Evolutionary conservation across 176 grass and related monocot genomes (phyloP).

Genomic region (Oryza coarctata): DNA sequence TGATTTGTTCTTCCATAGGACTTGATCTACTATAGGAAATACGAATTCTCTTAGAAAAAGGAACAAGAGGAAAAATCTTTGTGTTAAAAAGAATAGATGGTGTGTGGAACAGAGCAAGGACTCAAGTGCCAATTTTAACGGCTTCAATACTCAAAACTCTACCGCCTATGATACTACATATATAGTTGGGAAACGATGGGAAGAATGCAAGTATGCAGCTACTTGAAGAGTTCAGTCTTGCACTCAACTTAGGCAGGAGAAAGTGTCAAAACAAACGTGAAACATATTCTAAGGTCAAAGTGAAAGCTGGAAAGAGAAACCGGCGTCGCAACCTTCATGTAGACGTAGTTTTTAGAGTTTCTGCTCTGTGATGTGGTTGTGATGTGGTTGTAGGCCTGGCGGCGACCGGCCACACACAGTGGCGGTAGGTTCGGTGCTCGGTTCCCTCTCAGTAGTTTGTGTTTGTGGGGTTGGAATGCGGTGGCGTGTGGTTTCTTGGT

Average conservation of each 20-base stretch:
- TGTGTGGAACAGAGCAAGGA: not conserved
- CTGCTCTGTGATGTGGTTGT: too few relatives aligned
- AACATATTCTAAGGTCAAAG: constrained; percentile 18
- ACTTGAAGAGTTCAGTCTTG: not conserved
- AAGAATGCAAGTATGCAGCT: not conserved
- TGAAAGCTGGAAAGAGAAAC: not conserved
- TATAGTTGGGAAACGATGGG: not conserved
- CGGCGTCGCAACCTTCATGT: too few relatives aligned
- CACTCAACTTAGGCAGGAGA: constrained; percentile 44
- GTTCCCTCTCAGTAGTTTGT: too few relatives aligned
- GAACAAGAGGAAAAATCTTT: constrained; percentile 1
- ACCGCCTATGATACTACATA: not conserved
- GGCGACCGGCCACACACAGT: too few relatives aligned
- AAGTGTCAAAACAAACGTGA: constrained; percentile 29
- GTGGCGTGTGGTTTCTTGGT: too few relatives aligned
- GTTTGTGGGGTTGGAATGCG: too few relatives aligned
- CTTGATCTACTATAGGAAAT: constrained; percentile 18
- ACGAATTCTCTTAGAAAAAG: not conserved
- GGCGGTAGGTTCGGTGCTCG: too few relatives aligned
- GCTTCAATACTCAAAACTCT: constrained; percentile 17
- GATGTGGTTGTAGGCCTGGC: too few relatives aligned
- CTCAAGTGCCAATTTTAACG: not conserved
- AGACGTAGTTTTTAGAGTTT: too few relatives aligned
- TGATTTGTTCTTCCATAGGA: constrained; percentile 55
- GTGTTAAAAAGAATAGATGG: not conserved